Conservation (phyloP, 2,329 filamentous ascomycete genomes). For the Sporothrix brasiliensis region DNA sequence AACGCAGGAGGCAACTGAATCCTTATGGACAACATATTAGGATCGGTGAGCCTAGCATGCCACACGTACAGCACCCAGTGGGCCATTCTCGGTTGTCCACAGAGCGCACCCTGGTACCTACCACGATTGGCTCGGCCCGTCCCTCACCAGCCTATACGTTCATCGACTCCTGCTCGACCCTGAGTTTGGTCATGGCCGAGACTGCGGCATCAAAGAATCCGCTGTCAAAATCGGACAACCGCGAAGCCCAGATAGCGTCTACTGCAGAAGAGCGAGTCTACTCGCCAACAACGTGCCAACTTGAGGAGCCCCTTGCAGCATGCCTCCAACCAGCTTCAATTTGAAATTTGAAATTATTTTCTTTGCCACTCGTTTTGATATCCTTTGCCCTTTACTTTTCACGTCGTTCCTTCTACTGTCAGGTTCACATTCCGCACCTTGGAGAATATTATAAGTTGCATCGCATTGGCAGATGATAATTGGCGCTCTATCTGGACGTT, state of each 20-base stretch:
- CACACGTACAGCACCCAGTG: background rate
- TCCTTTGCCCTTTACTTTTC: background rate
- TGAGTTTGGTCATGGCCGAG: background rate
- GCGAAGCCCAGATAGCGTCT: background rate
- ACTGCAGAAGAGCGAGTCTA: no score
- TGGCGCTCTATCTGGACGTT: background rate
- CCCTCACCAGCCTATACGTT: background rate
- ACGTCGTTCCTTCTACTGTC: background rate
- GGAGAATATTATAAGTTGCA: background rate
- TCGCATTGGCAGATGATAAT: background rate
- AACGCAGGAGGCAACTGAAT: background rate
- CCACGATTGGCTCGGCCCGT: background rate
- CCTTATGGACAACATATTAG: background rate
- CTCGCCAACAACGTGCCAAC: background rate
- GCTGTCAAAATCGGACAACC: background rate
- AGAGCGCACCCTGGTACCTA: constrained; percentile 6
- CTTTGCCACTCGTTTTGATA: no score
- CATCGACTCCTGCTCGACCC: background rate
- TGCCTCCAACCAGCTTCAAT: background rate
- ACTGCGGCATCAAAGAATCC: background rate
- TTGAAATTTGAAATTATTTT: background rate
- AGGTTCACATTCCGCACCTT: no score
- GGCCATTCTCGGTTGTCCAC: background rate
- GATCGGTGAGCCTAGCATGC: background rate
- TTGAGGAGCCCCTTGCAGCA: background rate